phyloP scores from a whole-genome alignment of 2,329 filamentous ascomycete genomes.

The Sordariomycetes sp. region DNA sequence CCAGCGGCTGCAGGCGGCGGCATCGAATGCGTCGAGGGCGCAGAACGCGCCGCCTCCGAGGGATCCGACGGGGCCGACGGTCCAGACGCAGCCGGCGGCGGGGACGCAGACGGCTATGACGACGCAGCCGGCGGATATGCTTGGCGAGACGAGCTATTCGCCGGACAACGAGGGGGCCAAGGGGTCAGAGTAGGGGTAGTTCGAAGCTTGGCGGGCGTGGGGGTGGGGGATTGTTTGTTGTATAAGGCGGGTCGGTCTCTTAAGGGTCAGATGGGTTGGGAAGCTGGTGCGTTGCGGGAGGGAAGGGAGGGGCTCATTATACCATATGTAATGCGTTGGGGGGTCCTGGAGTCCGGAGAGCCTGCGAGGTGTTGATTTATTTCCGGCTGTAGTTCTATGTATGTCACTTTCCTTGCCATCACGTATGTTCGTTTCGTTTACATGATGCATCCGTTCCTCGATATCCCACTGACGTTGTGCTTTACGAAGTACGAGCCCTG shows the following conservation, averaged over 20 bases:
- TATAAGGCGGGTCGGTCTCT: neutral
- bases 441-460: neutral
- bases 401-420: neutral
- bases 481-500: neutral
- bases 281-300: neutral
- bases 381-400: neutral
- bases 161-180: conserved; percentile 40
- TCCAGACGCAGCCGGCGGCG: conserved; percentile 41
- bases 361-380: neutral
- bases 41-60: conserved; percentile 15
- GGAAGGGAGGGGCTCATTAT: neutral
- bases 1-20: conserved; percentile 79
- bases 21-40: conserved; percentile 31
- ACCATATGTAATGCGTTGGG: neutral
- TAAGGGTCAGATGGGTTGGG: neutral
- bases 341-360: neutral
- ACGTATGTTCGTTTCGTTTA: neutral
- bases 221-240: neutral
- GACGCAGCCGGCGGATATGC: conserved; percentile 36
- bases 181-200: neutral
- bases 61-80: conserved; percentile 35
- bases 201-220: neutral
- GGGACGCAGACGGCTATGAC: conserved; percentile 45
- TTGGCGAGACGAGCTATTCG: conserved; percentile 59
- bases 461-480: neutral